Base-by-base conservation (phyloP, 306 rosid species). In the Biancaea sappan region DNA sequence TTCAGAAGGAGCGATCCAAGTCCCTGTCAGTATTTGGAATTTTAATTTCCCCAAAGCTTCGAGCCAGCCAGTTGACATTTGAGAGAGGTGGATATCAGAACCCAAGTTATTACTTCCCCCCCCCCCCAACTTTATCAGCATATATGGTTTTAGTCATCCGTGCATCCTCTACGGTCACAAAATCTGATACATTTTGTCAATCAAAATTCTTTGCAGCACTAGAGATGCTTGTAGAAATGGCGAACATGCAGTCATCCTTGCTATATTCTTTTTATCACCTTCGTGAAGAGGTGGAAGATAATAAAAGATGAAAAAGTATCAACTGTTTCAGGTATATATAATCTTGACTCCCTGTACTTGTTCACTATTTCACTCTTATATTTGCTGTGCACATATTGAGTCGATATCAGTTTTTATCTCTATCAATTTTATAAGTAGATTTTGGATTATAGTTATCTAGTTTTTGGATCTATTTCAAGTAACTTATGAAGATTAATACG, bases 31-130 rank as follows among this genome's bases (percentile, higher is more conserved):
- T 79, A 63, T 94, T 91, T 77, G 97, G 95, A 35, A 73, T 90
- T 76, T 76, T 94, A 64, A 93, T 90, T 83, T 87, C 98, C 15
- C 98, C 98, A 63, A 94, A 90, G 83, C 97, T 91, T 74, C 94
- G 96, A 41, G 82, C 87, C 47, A 69, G 90, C 60, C 98, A 91
- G 75, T 85, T 88, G 72, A 89, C 98, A 73, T 94, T 94, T 74
- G 98, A 94, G 82, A 88, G 72, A 76, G 97, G 97, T 89, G 56
- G 70, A 26, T 32, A 35, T 47, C 63, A 80, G 14, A 76, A 62
- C 57, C 68, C 6, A 1, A 35, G 76, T 71, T 64, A 50, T 81
- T 64, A 46, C 51, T 11, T 51, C 37, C 63, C 74, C 41, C 51
- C 8, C 50, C 37, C 63, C 74, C 41, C 19, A 64, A 44, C 60